Conservation (phyloP, 1,139 yeast species). For the Debaryomyces coudertii region DNA sequence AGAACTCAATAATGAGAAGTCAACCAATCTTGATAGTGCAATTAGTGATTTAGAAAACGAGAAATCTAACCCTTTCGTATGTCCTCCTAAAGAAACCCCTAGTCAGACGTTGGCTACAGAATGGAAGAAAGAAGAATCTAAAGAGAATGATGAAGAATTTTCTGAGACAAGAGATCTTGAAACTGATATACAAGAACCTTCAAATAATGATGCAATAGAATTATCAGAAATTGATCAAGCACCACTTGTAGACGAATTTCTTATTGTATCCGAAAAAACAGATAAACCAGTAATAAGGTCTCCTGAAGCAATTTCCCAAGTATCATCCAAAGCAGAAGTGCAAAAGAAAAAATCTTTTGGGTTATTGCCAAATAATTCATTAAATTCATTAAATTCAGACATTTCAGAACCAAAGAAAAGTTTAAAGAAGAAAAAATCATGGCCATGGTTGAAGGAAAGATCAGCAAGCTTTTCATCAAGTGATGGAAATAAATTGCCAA, state of each 20-base stretch:
- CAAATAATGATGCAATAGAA: background rate
- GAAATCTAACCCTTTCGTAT: background rate
- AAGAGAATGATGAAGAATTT: background rate
- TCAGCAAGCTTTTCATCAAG: slow-evolving; percentile 34
- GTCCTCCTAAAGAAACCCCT: background rate
- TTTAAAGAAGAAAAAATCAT: slow-evolving; percentile 40
- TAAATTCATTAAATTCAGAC: slow-evolving; percentile 12
- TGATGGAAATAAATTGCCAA: slow-evolving; percentile 25
- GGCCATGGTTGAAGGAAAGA: slow-evolving; percentile 47
- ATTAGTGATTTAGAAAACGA: background rate
- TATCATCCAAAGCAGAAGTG: slow-evolving; percentile 4
- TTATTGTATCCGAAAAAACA: background rate
- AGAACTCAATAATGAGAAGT: slow-evolving; percentile 5
- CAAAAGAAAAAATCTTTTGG: slow-evolving; percentile 32
- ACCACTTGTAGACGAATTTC: background rate
- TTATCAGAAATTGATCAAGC: background rate
- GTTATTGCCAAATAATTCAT: slow-evolving; percentile 18
- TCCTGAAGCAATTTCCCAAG: background rate
- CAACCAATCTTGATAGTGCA: background rate
- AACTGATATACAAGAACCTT: background rate
- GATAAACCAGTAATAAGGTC: background rate
- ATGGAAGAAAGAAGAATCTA: background rate
- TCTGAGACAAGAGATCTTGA: background rate
- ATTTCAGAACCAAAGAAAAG: slow-evolving; percentile 7
- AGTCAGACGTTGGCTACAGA: background rate